Base-by-base conservation (phyloP, 2,329 filamentous ascomycete genomes). In the Chaetomiaceae sp. region DNA sequence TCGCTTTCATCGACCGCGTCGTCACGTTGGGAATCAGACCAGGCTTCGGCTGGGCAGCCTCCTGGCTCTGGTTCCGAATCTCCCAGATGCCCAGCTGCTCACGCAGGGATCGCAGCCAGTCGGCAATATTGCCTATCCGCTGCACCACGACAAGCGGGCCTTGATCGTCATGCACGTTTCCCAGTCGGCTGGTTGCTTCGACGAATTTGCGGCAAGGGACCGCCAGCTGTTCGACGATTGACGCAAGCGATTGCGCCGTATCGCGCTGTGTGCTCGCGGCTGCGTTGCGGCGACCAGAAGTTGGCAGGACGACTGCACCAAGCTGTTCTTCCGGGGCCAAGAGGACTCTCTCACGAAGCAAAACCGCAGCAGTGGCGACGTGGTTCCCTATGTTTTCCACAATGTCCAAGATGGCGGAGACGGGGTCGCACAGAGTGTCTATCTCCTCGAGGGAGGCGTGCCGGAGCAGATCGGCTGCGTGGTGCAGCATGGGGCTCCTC, bases 321-420 rank as follows among this genome's bases (percentile, higher is more conserved):
- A 75, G 58, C 45, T 66, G 66, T 18, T 64, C 60, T 4, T 52
- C 56, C 4, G 60, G 58, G 4, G 58, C 53, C 15, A 65, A 68
- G 4, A 65, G 48, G 1, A 56, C 54, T 3, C 68, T 63, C 15
- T 65, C 58, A 2, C 46, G 45, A 41, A 64, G 64, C 0, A 73
- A 50, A 1, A 69, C 52, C 6, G 44, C 20, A 1, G 58, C 52
- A 2, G 64, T 67, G 7, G 51, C 50, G 2, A 57, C 45, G 47
- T 71, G 65, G 6, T 38, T 51, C 3, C 57, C 57, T 10, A 75
- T 46, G 1, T 56, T 51, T 2, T 58, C 46, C 2, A 75, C 42
- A 46, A 76, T 69, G 18, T 60, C 56, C 7, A 75, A 50, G 3
- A 72, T 52, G 2, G 58, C 59, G 6, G 57, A 52, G 49, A 74